Base-by-base conservation (phyloP, 805 yeast species). In the Saturnispora serradocipensis region DNA sequence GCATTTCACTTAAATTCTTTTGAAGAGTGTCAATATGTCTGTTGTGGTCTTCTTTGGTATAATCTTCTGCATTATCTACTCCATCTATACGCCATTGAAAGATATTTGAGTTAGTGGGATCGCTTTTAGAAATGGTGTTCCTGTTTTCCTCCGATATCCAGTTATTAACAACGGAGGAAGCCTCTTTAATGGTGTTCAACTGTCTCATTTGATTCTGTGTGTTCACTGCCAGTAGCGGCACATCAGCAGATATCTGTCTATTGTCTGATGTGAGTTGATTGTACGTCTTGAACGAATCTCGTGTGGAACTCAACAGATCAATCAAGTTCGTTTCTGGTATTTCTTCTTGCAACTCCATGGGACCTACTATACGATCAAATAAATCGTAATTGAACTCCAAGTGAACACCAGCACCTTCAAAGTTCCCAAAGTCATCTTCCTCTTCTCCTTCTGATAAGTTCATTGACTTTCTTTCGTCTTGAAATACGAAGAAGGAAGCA, bases 71-170 rank as follows among this genome's bases (percentile, higher is more conserved):
- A 24, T 39, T 39, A 10, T 43, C 49, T 38, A 24, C 15, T 1
- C 30, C 38, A 3, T 42, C 39, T 20, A 45, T 10, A 28, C 9
- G 35, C 44, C 44, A 40, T 24, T 40, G 44, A 11, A 40, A 40
- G 9, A 40, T 22, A 15, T 40, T 40, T 7, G 7, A 16, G 20
- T 18, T 18, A 10, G 20, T 11, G 18, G 11, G 11, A 38, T 38
- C 25, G 15, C 22, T 39, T 43, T 32, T n/a, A 10, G 34, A 30
- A 35, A 45, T 34, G 28, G 48, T 62, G 48, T 9, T 62, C 61
- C 45, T 22, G 30, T 59, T 66, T 50, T 66, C 70, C n/a, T 52
- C 55, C 10, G 49, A 54, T 4, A 59, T 55, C 70, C 70, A 66
- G 16, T 49, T 43, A 30, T 55, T 54, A 2, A 61, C 40, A 3